These are phyloP conservation scores for Talaromyces ruber DNA, from an alignment of 495 filamentous ascomycete genomes.

Conservation along the genomic window DNA sequence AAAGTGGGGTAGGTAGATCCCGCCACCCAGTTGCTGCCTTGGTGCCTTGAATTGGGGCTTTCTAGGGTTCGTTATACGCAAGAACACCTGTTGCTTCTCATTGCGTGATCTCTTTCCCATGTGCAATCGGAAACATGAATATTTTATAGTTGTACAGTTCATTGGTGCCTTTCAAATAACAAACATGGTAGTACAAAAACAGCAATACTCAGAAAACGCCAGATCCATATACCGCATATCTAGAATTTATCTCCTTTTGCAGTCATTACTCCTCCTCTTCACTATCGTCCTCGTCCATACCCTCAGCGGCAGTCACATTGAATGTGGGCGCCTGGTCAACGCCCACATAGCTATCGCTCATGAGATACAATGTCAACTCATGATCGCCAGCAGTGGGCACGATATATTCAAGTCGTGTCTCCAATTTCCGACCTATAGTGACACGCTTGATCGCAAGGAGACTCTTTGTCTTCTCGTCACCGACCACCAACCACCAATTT, in stretches of 20 bases:
- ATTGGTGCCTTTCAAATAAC: background rate
- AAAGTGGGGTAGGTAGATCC: background rate
- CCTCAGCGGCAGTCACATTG: conserved; percentile 74
- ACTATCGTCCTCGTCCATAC: conserved; percentile 90
- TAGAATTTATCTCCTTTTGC: conserved; percentile 9
- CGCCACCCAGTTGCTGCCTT: background rate
- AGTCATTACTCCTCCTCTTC: conserved; percentile 56
- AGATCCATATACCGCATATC: background rate
- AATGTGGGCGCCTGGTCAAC: conserved; percentile 95
- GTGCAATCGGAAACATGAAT: background rate
- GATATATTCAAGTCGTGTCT: conserved; percentile 77
- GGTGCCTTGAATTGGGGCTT: background rate
- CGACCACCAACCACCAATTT: conserved; percentile 95
- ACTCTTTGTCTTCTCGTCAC: conserved; percentile 75
- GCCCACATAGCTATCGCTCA: conserved; percentile 96
- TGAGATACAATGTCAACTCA: conserved; percentile 83
- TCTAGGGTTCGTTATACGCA: background rate
- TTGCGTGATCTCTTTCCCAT: background rate
- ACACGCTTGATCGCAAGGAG: conserved; percentile 91
- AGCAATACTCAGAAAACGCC: background rate
- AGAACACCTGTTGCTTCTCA: too few species aligned
- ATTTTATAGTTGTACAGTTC: background rate
- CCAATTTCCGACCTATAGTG: conserved; percentile 69
- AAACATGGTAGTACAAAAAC: background rate
- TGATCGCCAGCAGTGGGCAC: conserved; percentile 79